Percentiles rank a stretch among this genome's conserved stretches.
These are phyloP conservation scores for Symbiodinium natans DNA, from an alignment of 73 alveolate genomes.

Conservation along the genomic window DNA sequence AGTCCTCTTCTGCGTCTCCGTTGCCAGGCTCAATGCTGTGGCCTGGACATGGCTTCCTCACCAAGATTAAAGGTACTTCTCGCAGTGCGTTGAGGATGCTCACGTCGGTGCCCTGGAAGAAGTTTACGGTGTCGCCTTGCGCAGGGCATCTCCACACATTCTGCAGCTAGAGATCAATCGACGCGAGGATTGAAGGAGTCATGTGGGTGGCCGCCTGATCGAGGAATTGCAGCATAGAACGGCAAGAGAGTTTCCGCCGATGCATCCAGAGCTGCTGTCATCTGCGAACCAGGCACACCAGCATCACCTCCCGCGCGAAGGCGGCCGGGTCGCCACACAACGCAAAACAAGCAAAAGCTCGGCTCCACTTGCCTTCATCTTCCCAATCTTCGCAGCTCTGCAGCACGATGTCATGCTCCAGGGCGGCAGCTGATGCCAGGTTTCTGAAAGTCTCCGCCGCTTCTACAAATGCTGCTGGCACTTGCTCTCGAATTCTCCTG, in stretches of 20 bases:
- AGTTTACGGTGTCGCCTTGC: slow-evolving; percentile 60
- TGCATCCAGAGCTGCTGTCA: slow-evolving; percentile 31
- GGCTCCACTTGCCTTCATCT: not conserved
- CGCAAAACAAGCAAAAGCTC: too few relatives aligned
- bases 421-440: not conserved
- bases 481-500: slow-evolving; percentile 72
- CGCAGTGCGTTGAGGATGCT: slow-evolving; percentile 31
- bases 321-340: too few relatives aligned
- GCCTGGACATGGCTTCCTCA: not conserved
- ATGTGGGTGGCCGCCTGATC: not conserved
- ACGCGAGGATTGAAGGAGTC: too few relatives aligned
- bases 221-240: slow-evolving; percentile 39
- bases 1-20: too few relatives aligned
- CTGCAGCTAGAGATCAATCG: too few relatives aligned
- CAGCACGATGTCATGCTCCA: not conserved
- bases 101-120: slow-evolving; percentile 41
- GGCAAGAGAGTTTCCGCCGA: slow-evolving; percentile 20
- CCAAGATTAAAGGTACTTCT: slow-evolving; percentile 6
- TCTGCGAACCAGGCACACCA: not conserved
- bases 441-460: slow-evolving; percentile 35
- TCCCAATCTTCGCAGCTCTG: not conserved
- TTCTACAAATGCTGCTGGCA: slow-evolving; percentile 46
- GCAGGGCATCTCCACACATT: too few relatives aligned
- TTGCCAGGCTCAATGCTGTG: too few relatives aligned
- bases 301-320: too few relatives aligned